These are phyloP conservation scores for Calonectria hawksworthii DNA, from an alignment of 2,329 filamentous ascomycete genomes.

Conservation along the genomic window DNA sequence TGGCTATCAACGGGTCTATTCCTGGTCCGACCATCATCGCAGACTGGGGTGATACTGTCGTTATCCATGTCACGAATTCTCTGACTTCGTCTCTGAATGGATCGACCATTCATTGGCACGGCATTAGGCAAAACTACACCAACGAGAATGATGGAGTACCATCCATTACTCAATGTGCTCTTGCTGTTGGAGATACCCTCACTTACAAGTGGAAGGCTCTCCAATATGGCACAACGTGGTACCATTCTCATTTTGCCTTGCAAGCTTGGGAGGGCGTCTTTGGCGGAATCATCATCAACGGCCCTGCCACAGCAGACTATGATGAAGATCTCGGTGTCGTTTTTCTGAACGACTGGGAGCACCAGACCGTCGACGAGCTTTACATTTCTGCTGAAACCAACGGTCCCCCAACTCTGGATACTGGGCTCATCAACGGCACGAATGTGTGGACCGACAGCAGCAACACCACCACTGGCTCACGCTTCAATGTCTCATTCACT, in stretches of 20 bases:
- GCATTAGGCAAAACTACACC: constrained; percentile 68
- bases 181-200: constrained; percentile 63
- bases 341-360: constrained; percentile 72
- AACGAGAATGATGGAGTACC: constrained; percentile 71
- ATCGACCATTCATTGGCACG: constrained; percentile 69
- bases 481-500: constrained; percentile 55
- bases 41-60: constrained; percentile 64
- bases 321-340: constrained; percentile 74
- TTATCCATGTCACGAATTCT: constrained; percentile 53
- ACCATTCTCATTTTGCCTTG: constrained; percentile 71
- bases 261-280: constrained; percentile 69
- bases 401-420: constrained; percentile 53
- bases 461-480: constrained; percentile 44
- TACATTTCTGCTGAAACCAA: background rate
- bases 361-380: background rate
- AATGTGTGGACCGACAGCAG: constrained; percentile 48
- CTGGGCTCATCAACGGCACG: constrained; percentile 61
- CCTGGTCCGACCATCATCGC: constrained; percentile 72
- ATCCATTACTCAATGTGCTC: constrained; percentile 64
- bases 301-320: constrained; percentile 70
- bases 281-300: constrained; percentile 73
- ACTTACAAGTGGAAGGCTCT: constrained; percentile 72
- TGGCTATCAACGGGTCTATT: constrained; percentile 69
- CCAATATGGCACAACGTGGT: constrained; percentile 70
- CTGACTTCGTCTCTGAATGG: background rate